These are phyloP conservation scores for Lactarius hengduanensis DNA, from an alignment of 768 basidiomycete genomes.

Conservation along the genomic window DNA sequence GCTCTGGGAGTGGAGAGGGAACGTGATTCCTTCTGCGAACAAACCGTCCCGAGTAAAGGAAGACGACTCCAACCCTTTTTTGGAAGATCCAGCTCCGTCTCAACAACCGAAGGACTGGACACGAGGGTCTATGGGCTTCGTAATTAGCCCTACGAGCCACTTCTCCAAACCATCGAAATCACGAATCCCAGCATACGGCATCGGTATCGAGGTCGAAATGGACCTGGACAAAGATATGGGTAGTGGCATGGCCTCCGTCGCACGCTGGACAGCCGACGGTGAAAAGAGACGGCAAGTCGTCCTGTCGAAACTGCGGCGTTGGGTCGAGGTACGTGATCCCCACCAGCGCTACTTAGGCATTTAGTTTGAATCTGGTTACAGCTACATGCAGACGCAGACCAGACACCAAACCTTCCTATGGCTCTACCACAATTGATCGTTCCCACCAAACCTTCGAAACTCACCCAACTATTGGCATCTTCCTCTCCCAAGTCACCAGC, in stretches of 20 bases:
- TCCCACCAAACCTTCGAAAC: constrained; percentile 56
- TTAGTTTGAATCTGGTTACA: constrained; percentile 34
- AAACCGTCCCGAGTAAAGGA: constrained; percentile 11
- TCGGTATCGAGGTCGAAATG: constrained; percentile 86
- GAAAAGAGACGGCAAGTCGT: constrained; percentile 62
- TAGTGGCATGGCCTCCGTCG: constrained; percentile 85
- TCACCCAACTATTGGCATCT: constrained; percentile 70
- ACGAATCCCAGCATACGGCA: constrained; percentile 76
- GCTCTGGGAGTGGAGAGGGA: constrained; percentile 86
- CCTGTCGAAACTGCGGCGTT: constrained; percentile 56
- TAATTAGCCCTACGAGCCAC: constrained; percentile 70
- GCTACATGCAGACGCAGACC: constrained; percentile 47
- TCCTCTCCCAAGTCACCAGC: constrained; percentile 60
- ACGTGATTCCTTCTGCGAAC: constrained; percentile 37
- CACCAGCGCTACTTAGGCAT: background rate
- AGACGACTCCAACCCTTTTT: constrained; percentile 35
- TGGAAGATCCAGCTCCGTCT: constrained; percentile 26
- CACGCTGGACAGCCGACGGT: constrained; percentile 76
- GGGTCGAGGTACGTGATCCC: constrained; percentile 54
- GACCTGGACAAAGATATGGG: constrained; percentile 78
- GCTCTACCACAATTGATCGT: constrained; percentile 62
- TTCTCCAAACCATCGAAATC: constrained; percentile 63
- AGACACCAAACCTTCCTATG: constrained; percentile 59
- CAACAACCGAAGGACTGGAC: constrained; percentile 64
- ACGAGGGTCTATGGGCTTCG: constrained; percentile 76